These are phyloP conservation scores for Ballota nigra DNA, from an alignment of 257 asterid species.

Conservation along the genomic window DNA sequence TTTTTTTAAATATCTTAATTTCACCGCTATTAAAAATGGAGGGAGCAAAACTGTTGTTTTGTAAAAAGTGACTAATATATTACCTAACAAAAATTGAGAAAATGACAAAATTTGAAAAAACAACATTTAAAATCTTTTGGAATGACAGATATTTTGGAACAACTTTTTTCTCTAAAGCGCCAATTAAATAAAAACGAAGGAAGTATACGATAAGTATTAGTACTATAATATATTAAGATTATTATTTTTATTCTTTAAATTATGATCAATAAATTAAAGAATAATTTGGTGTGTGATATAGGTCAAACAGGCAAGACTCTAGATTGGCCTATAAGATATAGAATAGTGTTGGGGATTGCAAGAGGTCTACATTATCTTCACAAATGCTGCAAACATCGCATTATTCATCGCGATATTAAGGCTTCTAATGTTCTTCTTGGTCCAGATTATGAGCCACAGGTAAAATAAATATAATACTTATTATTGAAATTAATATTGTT, in stretches of 20 bases:
- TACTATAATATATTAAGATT: background rate
- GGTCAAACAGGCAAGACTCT: slow-evolving; percentile 41
- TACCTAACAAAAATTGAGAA: too few species aligned
- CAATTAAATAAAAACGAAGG: too few species aligned
- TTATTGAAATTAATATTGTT: background rate
- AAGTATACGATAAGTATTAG: too few species aligned
- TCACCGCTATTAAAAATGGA: too few species aligned
- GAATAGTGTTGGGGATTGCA: slow-evolving; percentile 67
- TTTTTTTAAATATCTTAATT: too few species aligned
- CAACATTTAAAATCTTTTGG: too few species aligned
- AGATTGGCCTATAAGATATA: slow-evolving; percentile 67
- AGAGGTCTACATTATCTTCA: slow-evolving; percentile 80
- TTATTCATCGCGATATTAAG: slow-evolving; percentile 84
- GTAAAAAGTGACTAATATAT: too few species aligned
- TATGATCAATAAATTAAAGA: background rate
- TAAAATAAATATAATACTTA: background rate
- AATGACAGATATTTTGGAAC: too few species aligned
- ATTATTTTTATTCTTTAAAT: background rate
- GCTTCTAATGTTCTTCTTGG: slow-evolving; percentile 88
- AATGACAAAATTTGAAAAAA: too few species aligned
- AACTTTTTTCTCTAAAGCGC: too few species aligned
- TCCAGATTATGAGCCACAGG: slow-evolving; percentile 79
- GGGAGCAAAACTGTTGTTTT: too few species aligned
- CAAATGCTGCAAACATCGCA: slow-evolving; percentile 82
- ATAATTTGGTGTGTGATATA: background rate